Base-by-base conservation (phyloP, 768 basidiomycete species). In the Amanita rubescens region DNA sequence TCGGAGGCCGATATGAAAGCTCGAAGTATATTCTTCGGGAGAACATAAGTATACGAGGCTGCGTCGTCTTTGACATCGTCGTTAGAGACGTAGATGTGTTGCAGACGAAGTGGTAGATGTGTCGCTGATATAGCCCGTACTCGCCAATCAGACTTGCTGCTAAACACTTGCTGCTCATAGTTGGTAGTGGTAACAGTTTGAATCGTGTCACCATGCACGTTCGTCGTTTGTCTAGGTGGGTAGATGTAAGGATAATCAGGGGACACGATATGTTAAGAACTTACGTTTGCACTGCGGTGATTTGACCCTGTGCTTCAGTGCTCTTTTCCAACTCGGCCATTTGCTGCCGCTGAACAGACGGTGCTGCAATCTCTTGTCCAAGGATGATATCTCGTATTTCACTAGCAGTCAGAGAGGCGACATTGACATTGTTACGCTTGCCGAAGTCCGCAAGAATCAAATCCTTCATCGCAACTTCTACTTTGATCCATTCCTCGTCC, bases 61-160 rank as follows among this genome's bases (percentile, higher is more conserved):
- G 94, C 93, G 63, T 98, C 96, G 64, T 99, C 96, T 69, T 95
- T 95, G 63, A 99, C 94, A 64, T 99, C 95, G 63, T 99, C 96
- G 64, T 97, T 99, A 38, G 94, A 95, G 30, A 99, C 96, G 67
- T 96, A 98, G 69, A 98, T 96, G 66, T 99, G 94, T 66, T 98
- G 94, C 56, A 98, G 77, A 63, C 96, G 92, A 56, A 99, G 84
- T 3, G 95, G 84, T 43, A 99, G 79, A 69, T 99, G 94, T 19
- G 94, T 98, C 0, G 96, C 89, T 14, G 93, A 94, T 63, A 99
- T 98, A 32, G 96, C 96, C 57, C 96, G 88, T 30, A 97, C 90
- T 62, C 96, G 92, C 96, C 96, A 99, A 68, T 99, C 96, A 3
- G 96, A 97, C 75, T 99, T 98, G 75, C 88, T 91, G 69, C 91